These are phyloP conservation scores for Fusarium azukiicola DNA, from an alignment of 2,329 filamentous ascomycete genomes.

Conservation along the genomic window DNA sequence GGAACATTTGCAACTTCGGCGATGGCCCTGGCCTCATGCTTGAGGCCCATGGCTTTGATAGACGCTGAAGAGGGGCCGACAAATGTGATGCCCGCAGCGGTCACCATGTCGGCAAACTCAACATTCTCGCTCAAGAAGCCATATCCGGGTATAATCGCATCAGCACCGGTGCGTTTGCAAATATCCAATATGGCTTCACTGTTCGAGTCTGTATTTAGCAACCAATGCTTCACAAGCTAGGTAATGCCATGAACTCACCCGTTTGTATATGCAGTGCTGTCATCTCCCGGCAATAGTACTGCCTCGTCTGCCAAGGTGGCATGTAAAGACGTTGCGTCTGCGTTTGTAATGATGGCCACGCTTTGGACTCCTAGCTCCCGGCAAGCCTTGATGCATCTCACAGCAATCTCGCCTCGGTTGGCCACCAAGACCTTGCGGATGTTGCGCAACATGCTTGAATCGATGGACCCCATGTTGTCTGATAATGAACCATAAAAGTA, in stretches of 20 bases:
- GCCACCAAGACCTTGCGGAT: slow-evolving; percentile 70
- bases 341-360: slow-evolving; percentile 75
- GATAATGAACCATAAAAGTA: neutral
- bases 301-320: slow-evolving; percentile 71
- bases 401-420: slow-evolving; percentile 80
- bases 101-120: slow-evolving; percentile 76
- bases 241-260: neutral
- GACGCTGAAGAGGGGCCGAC: slow-evolving; percentile 75
- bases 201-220: slow-evolving; percentile 29
- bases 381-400: slow-evolving; percentile 69
- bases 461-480: slow-evolving; percentile 24
- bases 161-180: slow-evolving; percentile 65
- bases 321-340: slow-evolving; percentile 72
- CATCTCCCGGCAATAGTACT: slow-evolving; percentile 63
- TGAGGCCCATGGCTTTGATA: slow-evolving; percentile 68
- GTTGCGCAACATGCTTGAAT: slow-evolving; percentile 7
- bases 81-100: slow-evolving; percentile 75
- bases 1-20: slow-evolving; percentile 1
- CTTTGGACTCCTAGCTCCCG: slow-evolving; percentile 72
- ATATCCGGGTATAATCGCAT: slow-evolving; percentile 73
- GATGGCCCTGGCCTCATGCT: slow-evolving; percentile 3
- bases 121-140: slow-evolving; percentile 56
- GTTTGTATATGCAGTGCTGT: neutral
- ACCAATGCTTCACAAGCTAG: neutral
- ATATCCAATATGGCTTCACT: slow-evolving; percentile 55